Conservation (phyloP, 306 rosid species). For the Cyclanthera cordifolia region DNA sequence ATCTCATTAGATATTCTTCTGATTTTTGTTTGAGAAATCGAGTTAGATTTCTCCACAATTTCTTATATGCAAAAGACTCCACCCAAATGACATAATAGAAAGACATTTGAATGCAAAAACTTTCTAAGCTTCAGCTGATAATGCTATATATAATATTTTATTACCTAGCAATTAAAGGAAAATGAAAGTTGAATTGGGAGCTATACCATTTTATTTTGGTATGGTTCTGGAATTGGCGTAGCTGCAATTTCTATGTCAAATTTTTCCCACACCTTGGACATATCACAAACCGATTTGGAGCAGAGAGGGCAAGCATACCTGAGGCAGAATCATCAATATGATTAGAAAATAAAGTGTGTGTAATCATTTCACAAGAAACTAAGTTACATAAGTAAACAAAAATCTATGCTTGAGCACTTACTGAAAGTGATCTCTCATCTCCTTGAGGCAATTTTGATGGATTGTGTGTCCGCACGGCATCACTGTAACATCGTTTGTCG, state of each 20-base stretch:
- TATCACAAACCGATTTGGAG: conserved; percentile 76
- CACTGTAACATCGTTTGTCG: conserved; percentile 46
- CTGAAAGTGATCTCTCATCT: conserved; percentile 75
- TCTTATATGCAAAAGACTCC: too few relatives aligned
- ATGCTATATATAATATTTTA: not conserved
- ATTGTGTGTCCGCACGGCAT: conserved; percentile 86
- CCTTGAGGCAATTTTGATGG: conserved; percentile 56
- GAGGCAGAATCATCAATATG: not conserved
- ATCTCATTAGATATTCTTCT: too few relatives aligned
- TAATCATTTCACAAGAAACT: not conserved
- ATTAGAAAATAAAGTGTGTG: not conserved
- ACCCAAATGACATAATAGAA: not conserved
- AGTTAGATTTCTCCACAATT: too few relatives aligned
- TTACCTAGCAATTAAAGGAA: not conserved
- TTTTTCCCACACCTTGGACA: conserved; percentile 88
- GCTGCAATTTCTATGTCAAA: conserved; percentile 76
- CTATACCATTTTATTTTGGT: conserved; percentile 47
- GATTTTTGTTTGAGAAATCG: too few relatives aligned
- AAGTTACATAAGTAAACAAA: not conserved
- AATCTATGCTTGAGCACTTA: conserved; percentile 23
- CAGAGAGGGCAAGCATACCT: conserved; percentile 85
- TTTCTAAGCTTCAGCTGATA: not conserved
- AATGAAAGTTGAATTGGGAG: not conserved
- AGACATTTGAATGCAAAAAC: not conserved
- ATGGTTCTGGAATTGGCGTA: conserved; percentile 52